Evolutionary conservation across 2,329 filamentous ascomycete genomes (phyloP).

Genomic region (Conoideocrella luteorostrata): DNA sequence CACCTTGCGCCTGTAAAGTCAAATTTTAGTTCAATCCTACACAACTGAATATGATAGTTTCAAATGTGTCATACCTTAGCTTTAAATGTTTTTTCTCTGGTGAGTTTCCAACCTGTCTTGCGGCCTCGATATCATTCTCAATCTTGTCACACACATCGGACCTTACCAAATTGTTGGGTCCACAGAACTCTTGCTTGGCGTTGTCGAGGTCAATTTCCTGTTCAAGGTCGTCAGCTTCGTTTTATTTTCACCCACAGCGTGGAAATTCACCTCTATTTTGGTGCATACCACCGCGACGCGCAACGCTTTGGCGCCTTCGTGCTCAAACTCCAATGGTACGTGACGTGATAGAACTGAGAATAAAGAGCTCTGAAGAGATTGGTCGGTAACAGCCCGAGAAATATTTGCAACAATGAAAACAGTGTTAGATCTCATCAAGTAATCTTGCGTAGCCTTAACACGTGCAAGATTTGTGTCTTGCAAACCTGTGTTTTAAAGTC

Average conservation of each 20-base stretch:
- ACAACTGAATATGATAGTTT: too few species aligned
- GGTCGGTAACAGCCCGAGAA: constrained; percentile 23
- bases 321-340: constrained; percentile 21
- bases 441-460: constrained; percentile 27
- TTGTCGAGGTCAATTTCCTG: constrained; percentile 24
- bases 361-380: constrained; percentile 25
- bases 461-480: constrained; percentile 29
- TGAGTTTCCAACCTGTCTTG: constrained; percentile 16
- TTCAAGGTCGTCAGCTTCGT: neutral
- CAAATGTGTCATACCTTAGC: constrained; percentile 15
- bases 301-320: constrained; percentile 17
- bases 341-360: constrained; percentile 22
- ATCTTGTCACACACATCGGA: constrained; percentile 14
- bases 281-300: constrained; percentile 28
- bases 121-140: constrained; percentile 20
- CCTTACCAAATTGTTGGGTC: constrained; percentile 16
- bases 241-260: neutral
- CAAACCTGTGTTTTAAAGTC: too few species aligned
- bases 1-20: constrained; percentile 16
- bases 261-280: constrained; percentile 19
- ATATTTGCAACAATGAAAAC: constrained; percentile 29
- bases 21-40: constrained; percentile 6
- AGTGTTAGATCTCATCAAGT: constrained; percentile 27
- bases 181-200: constrained; percentile 21
- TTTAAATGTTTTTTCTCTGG: constrained; percentile 19